Evolutionary conservation across 2,329 filamentous ascomycete genomes (phyloP), one percentile per base, ranked within the genome.

Genomic region (Colletotrichum liaoningense): DNA sequence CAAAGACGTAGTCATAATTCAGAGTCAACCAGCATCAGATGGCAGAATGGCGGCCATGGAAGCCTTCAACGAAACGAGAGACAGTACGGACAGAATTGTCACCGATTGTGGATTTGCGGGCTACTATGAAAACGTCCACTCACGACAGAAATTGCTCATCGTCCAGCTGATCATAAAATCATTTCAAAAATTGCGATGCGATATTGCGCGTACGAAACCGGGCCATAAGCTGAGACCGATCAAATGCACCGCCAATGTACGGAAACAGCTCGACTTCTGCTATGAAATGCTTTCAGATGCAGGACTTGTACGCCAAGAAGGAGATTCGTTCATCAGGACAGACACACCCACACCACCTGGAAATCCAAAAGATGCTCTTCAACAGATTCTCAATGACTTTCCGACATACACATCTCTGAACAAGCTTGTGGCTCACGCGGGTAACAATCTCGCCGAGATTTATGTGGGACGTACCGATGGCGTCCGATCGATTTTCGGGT

Each of bases 201-300:
- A 70, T 3, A 42, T 70, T 4, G 60, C 2, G 19, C 56, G 67
- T 16, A 70, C 67, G 0, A 70, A 70, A 16, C 38, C 62, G 2
- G 67, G 62, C 0, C 67, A 70, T 12, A 65, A 66, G 22, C 55
- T 70, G 1, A 52, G 62, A 4, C 67, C 52, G 3, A 55, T 70
- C 38, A 70, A 70, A 19, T 57, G 49, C 5, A 38, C 46, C 7
- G 22, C 16, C 5, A 64, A 70, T 0, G 42, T 42, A 5, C 62
- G 60, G 35, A 66, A 70, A 22, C 67, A 70, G 9, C 62, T 70
- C 2, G 67, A 70, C n/a, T 70, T 70, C 28, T 70, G 67, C 42
- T 33, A 38, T 0, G 67, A 58, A 19, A 66, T 54, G 55, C 67
- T 70, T 11, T 14, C 26, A 46, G 63, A 71, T 1, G 63, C 56